Conservation (phyloP, 2,329 filamentous ascomycete genomes). For the Fusarium verrucosum region DNA sequence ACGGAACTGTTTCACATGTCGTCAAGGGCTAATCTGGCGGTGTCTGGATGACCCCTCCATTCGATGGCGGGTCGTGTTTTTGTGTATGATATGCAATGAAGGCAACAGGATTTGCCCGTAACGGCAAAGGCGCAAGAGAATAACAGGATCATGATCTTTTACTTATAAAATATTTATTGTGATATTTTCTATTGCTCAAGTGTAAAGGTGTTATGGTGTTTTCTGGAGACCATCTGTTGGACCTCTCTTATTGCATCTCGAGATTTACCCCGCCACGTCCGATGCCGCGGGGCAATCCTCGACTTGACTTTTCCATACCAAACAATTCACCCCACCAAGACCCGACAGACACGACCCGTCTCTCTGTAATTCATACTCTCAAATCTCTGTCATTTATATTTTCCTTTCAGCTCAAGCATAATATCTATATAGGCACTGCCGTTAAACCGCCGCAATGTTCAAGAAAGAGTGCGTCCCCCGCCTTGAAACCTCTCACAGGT, state of each 20-base stretch:
- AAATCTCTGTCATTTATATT: not conserved
- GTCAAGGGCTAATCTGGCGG: slow-evolving; percentile 57
- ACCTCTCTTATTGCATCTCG: slow-evolving; percentile 44
- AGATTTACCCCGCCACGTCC: slow-evolving; percentile 44
- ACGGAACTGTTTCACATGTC: slow-evolving; percentile 69
- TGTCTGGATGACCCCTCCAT: slow-evolving; percentile 3
- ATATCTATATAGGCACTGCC: not conserved
- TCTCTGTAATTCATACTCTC: not conserved
- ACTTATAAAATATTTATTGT: not conserved
- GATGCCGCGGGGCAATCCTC: slow-evolving; percentile 40
- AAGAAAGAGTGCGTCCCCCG: slow-evolving; percentile 80
- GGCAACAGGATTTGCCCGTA: not conserved
- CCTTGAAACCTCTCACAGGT: slow-evolving; percentile 1
- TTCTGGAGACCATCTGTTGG: not conserved
- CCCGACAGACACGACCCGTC: slow-evolving; percentile 3
- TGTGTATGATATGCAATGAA: slow-evolving; percentile 31
- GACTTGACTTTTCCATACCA: slow-evolving; percentile 41
- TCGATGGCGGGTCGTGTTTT: not conserved
- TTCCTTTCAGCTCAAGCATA: not conserved
- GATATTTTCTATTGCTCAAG: not conserved
- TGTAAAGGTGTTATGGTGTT: not conserved
- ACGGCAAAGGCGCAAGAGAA: slow-evolving; percentile 14
- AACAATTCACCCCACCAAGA: slow-evolving; percentile 38
- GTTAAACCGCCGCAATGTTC: slow-evolving; percentile 71
- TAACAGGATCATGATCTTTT: slow-evolving; percentile 8